phyloP scores from a whole-genome alignment of 257 asterid genomes.

The Sherardia arvensis region DNA sequence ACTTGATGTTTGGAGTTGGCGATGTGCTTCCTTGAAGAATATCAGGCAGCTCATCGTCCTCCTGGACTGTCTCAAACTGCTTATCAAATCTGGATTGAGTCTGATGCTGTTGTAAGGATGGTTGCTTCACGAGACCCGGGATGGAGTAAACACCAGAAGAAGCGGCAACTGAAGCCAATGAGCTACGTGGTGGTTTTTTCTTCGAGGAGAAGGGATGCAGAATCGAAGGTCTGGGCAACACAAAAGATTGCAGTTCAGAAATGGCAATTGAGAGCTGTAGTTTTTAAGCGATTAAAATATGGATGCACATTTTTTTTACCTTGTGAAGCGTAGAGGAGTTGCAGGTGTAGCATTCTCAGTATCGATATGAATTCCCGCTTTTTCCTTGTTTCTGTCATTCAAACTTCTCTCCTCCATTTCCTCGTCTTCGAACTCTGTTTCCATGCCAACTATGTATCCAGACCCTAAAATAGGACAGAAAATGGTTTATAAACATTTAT shows the following conservation, averaged over 20 bases:
- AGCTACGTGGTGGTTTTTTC: constrained; percentile 52
- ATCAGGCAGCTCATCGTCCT: constrained; percentile 59
- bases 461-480: constrained; percentile 25
- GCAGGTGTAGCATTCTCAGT: constrained; percentile 41
- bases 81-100: constrained; percentile 44
- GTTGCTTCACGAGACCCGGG: constrained; percentile 34
- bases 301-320: constrained; percentile 28
- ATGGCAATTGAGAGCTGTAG: neutral
- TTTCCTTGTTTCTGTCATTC: constrained; percentile 28
- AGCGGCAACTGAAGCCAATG: constrained; percentile 36
- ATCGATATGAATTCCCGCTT: constrained; percentile 27
- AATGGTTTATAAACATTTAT: constrained; percentile 8
- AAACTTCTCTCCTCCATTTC: constrained; percentile 43
- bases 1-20: constrained; percentile 42
- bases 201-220: constrained; percentile 50
- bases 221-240: constrained; percentile 35
- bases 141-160: constrained; percentile 30
- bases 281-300: neutral
- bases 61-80: constrained; percentile 38
- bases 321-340: constrained; percentile 54
- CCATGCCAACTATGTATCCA: constrained; percentile 33
- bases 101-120: constrained; percentile 30
- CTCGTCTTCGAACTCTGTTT: constrained; percentile 57
- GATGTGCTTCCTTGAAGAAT: constrained; percentile 52
- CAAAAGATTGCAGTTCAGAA: constrained; percentile 1